These are phyloP conservation scores for Fusarium redolens DNA, from an alignment of 2,329 filamentous ascomycete species.

Conservation along the genomic window DNA sequence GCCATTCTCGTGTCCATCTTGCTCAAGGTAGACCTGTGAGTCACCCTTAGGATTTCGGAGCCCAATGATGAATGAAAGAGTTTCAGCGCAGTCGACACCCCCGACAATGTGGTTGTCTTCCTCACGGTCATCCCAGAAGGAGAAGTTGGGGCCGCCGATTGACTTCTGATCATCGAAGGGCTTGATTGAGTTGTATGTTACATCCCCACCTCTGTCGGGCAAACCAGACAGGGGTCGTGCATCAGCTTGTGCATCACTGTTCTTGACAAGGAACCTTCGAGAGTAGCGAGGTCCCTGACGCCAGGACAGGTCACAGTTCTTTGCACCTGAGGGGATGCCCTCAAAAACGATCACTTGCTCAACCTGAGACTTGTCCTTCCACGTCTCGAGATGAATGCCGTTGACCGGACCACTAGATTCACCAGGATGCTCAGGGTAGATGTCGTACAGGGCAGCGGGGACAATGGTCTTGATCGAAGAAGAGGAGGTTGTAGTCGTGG, in stretches of 20 bases:
- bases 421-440: constrained; percentile 31
- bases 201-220: constrained; percentile 22
- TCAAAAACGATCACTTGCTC: constrained; percentile 50
- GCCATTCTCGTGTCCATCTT: constrained; percentile 47
- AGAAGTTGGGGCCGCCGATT: constrained; percentile 44
- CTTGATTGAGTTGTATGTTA: constrained; percentile 42
- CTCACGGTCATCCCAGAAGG: constrained; percentile 43
- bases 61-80: constrained; percentile 44
- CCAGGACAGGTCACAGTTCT: constrained; percentile 47
- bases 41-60: constrained; percentile 35
- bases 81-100: constrained; percentile 42
- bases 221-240: constrained; percentile 43
- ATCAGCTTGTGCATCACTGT: constrained; percentile 39
- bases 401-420: constrained; percentile 15
- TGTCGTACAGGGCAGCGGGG: constrained; percentile 17
- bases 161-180: constrained; percentile 35
- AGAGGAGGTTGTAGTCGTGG: neutral
- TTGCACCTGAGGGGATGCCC: constrained; percentile 46
- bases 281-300: constrained; percentile 50
- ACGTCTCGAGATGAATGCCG: constrained; percentile 41
- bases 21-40: constrained; percentile 45
- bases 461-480: neutral
- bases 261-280: constrained; percentile 52
- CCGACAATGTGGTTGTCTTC: constrained; percentile 37
- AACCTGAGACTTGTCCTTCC: constrained; percentile 34